phyloP scores from a whole-genome alignment of 805 yeast genomes.

The Wickerhamomyces canadensis region DNA sequence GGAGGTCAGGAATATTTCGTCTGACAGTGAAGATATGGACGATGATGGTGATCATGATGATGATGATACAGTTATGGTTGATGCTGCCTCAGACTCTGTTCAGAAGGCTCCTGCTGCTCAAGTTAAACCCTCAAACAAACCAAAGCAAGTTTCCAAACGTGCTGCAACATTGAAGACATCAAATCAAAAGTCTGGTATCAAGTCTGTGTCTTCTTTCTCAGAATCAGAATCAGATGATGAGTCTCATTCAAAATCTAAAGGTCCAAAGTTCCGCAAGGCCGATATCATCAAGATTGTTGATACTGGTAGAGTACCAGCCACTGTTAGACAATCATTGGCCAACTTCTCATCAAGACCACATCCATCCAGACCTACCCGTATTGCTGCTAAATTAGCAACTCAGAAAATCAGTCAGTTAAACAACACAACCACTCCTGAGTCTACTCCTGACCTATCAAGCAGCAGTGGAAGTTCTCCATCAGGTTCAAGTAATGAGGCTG shows the following conservation, averaged over 20 bases:
- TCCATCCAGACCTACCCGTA: conserved; percentile 1
- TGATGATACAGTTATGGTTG: too few relatives aligned
- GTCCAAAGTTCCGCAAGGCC: conserved; percentile 17
- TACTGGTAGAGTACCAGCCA: conserved; percentile 13
- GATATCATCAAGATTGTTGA: conserved; percentile 13
- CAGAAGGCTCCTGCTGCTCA: too few relatives aligned
- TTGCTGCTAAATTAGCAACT: background rate
- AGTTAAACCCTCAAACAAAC: too few relatives aligned
- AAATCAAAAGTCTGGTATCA: conserved; percentile 4
- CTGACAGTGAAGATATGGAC: too few relatives aligned
- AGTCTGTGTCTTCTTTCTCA: conserved; percentile 11
- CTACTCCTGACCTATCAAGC: background rate
- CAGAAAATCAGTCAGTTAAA: background rate
- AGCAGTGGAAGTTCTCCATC: background rate
- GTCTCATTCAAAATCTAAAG: conserved; percentile 13
- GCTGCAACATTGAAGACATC: too few relatives aligned
- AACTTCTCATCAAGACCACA: background rate
- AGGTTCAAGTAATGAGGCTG: too few relatives aligned
- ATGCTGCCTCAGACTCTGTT: too few relatives aligned
- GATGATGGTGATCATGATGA: too few relatives aligned
- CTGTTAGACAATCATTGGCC: conserved; percentile 7
- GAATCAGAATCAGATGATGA: conserved; percentile 15
- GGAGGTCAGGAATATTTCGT: too few relatives aligned
- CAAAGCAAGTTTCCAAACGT: too few relatives aligned
- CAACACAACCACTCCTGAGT: background rate